Base-by-base conservation (phyloP, 345 rosid species). In the Eucalyptus cloeziana region DNA sequence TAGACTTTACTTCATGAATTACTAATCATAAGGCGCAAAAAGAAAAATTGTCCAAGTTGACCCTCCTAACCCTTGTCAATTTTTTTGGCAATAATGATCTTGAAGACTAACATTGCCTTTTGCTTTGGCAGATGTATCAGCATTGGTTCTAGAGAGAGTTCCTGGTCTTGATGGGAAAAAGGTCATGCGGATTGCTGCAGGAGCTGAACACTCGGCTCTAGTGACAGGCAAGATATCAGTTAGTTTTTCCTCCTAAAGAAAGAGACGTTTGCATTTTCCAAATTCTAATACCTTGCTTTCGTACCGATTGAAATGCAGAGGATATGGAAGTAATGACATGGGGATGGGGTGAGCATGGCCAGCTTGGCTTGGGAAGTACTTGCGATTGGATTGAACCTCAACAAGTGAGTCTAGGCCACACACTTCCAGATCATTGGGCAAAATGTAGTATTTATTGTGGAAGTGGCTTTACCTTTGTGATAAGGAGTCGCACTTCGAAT, bases 311-410 rank as follows among this genome's bases (percentile, higher is more conserved):
- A 49, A 86, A 69, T 88, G 89, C 95, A 97, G 99, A 89, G 85
- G 95, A 89, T 87, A 96, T 97, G 90, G 90, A 54, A 43, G 89
- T 96, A 67, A 94, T 91, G 95, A 94, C 95, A 86, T 96, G 98
- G 99, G 99, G 99, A 81, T 98, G 99, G 99, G 99, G 99, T 31
- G 99, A 98, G 90, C 99, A 96, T 67, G 98, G 99, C 87, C 98
- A 98, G 91, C 97, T 98, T 90, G 99, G 99, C 14, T 89, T 94
- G 87, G 99, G 99, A 71, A 91, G 91, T 88, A 91, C 97, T 79
- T 13, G 56, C 40, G 98, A 97, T 88, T 95, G 94, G 89, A 94
- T 88, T 43, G 87, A 86, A 31, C 98, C 99, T 49, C 93, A 87
- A 88, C 86, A 86, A 11, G 95, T 96, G 86, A 89, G 87, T 88